Conservation (phyloP, 1,284 basidiomycete genomes). For the Malassezia sympodialis region DNA sequence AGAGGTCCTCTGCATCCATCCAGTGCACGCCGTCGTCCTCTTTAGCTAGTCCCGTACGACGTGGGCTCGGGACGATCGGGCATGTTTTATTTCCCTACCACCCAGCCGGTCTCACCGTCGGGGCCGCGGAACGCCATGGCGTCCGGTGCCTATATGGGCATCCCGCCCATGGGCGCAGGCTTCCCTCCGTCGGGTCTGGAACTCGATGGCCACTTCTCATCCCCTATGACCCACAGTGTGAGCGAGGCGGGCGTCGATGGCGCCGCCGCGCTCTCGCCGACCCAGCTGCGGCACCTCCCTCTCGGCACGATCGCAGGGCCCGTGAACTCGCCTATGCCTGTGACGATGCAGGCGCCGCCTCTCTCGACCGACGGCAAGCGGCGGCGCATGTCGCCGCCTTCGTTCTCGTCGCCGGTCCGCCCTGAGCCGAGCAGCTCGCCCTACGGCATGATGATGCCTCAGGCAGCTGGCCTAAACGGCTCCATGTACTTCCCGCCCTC, state of each 20-base stretch:
- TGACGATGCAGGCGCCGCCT: neutral
- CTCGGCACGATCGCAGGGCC: neutral
- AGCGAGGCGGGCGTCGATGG: neutral
- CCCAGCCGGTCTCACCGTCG: neutral
- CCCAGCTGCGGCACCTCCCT: neutral
- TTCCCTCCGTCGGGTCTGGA: neutral
- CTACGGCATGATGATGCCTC: conserved; percentile 2
- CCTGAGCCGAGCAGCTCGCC: neutral
- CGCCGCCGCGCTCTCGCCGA: conserved; percentile 1
- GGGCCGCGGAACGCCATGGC: neutral
- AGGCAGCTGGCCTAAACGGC: neutral
- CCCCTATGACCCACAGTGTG: neutral
- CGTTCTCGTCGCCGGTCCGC: neutral
- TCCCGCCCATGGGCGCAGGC: neutral
- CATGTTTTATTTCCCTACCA: conserved; percentile 2
- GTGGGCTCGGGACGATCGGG: neutral
- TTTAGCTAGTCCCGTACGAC: neutral
- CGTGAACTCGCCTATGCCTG: neutral
- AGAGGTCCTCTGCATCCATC: neutral
- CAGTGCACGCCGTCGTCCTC: neutral
- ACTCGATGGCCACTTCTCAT: neutral
- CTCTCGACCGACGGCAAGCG: conserved; percentile 12
- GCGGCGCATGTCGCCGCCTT: conserved; percentile 6
- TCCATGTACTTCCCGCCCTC: conserved; percentile 1
- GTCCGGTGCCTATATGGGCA: neutral